Evolutionary conservation across 768 basidiomycete genomes (phyloP), one percentile per base, ranked within the genome.

Genomic region (Tricholoma furcatifolium): DNA sequence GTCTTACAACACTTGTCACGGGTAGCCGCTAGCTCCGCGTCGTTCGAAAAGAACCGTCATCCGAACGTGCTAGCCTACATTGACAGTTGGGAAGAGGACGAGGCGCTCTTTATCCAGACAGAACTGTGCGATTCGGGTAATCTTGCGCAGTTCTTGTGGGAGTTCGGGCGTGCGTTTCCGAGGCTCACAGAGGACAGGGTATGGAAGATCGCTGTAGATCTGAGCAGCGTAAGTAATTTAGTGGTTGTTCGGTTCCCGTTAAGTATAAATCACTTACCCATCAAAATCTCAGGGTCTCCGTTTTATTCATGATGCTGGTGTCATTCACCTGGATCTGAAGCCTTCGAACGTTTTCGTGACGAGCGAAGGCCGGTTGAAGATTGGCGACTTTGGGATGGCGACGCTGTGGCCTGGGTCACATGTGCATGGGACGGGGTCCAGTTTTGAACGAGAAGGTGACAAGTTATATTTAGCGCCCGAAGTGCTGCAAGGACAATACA

Each of bases 351-450:
- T 99, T 46, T 93, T 99, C 65, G 78, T 99, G 61, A 93, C 91
- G 9, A 76, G 77, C 7, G 81, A 85, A 39, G 97, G 97, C 1
- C 81, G 88, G 41, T 88, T 99, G 74, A 93, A 93, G 74, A 93
- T 99, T 67, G 96, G 96, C 7, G 97, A 99, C 68, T 98, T 98
- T 73, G 97, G 97, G 8, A 93, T 99, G 86, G 95, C 96, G n/a
- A 91, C 92, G 6, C 62, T 93, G 47, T 95, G 92, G 89, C 93
- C 93, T 1, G 76, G 93, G 35, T 72, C 75, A 0, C 65, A 65
- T 15, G 63, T 75, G 20, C 48, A 35, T 17, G 66, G 59, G 54
- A 62, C 70, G 15, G 43, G 39, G 32, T 55, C 43, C 34, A 73
- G 76, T 7, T 93, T 98, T 66, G 96, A 98, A 69, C 82, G 97